A percentile compares a stretch with the other conserved stretches of the same genome.
Evolutionary conservation across 768 basidiomycete genomes (phyloP).

Genomic region (Phylloporus arenicola): DNA sequence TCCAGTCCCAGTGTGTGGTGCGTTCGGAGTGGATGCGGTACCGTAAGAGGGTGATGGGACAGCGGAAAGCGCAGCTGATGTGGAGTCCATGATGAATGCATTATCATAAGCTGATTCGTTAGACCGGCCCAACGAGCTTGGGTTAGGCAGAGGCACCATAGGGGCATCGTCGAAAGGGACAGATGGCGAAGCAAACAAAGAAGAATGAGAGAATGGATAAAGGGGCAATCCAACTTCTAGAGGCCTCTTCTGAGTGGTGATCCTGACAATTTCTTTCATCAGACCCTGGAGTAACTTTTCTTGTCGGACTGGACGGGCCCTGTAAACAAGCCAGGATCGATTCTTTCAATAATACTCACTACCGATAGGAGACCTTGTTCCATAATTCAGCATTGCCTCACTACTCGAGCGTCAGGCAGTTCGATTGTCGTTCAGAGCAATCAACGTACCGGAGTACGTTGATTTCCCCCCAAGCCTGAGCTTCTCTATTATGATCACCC

Average conservation of each 20-base stretch:
- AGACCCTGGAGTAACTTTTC: constrained; percentile 76
- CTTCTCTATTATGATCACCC: constrained; percentile 67
- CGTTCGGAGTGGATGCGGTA: constrained; percentile 4
- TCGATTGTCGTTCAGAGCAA: not conserved
- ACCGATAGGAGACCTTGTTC: constrained; percentile 74
- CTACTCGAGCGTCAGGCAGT: constrained; percentile 33
- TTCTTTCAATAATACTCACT: constrained; percentile 43
- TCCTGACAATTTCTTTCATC: constrained; percentile 79
- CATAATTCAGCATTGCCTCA: constrained; percentile 81
- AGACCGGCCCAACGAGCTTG: constrained; percentile 6
- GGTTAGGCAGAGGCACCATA: constrained; percentile 28
- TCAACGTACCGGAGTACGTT: constrained; percentile 64
- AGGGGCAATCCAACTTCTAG: constrained; percentile 75
- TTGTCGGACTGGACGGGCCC: constrained; percentile 57
- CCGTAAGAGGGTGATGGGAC: constrained; percentile 3
- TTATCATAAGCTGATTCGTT: constrained; percentile 3
- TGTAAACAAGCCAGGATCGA: constrained; percentile 2
- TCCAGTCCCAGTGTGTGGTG: constrained; percentile 1
- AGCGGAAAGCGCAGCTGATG: not conserved
- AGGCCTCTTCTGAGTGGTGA: constrained; percentile 77
- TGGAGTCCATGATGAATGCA: constrained; percentile 9
- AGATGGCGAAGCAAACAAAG: constrained; percentile 52
- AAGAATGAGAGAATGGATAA: constrained; percentile 73
- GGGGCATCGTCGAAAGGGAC: constrained; percentile 27
- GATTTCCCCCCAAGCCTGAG: constrained; percentile 83